Evolutionary conservation across 2,329 filamentous ascomycete genomes (phyloP).

Genomic region (Meredithiella fracta): DNA sequence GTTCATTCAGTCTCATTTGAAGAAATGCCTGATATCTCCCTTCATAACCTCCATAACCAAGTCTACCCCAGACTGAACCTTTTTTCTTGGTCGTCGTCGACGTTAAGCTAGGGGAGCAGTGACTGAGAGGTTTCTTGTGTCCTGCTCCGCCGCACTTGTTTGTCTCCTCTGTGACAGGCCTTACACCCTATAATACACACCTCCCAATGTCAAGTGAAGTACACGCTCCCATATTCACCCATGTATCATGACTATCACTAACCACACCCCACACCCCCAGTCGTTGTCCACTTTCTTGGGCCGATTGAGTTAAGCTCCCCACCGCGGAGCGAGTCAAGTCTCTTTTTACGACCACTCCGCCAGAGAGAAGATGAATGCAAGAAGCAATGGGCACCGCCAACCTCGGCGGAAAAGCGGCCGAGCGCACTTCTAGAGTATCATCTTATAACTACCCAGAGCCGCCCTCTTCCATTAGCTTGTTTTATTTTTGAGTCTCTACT

Average conservation of each 20-base stretch:
- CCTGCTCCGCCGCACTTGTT: neutral
- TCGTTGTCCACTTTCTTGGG: neutral
- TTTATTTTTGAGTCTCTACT: neutral
- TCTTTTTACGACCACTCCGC: neutral
- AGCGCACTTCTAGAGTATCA: neutral
- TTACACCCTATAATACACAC: conserved; percentile 4
- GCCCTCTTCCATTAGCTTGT: neutral
- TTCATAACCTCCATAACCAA: no score
- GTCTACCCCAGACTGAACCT: no score
- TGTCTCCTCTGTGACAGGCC: neutral
- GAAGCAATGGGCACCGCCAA: neutral
- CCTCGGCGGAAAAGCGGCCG: neutral
- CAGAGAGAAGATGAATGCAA: neutral
- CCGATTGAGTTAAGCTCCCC: conserved; percentile 9
- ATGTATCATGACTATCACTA: neutral
- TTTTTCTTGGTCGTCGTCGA: no score
- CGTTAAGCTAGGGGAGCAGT: neutral
- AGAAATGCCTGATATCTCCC: no score
- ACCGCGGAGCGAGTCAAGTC: neutral
- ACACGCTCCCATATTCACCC: no score
- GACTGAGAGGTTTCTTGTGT: neutral
- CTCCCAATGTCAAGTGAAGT: neutral
- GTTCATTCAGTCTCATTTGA: no score
- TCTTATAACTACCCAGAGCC: conserved; percentile 1
- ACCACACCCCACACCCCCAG: neutral